phyloP scores from a whole-genome alignment of 345 rosid genomes.

The Camelina hispida region DNA sequence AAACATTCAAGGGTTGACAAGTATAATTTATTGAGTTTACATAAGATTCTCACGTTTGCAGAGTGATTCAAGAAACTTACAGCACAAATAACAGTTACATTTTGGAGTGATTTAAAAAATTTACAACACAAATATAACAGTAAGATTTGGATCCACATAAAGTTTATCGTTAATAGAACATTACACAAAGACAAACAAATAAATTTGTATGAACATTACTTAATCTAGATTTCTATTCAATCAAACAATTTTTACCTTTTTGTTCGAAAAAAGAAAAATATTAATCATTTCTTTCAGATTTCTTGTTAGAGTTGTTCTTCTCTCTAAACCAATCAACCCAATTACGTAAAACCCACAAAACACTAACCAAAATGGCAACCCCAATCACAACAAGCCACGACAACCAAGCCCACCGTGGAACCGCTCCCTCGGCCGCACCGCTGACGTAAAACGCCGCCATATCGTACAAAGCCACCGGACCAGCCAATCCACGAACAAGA shows the following conservation, averaged over 20 bases:
- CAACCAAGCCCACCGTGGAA: slow-evolving; percentile 86
- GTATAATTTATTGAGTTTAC: not conserved
- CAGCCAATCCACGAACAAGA: slow-evolving; percentile 68
- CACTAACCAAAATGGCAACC: slow-evolving; percentile 61
- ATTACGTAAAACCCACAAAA: slow-evolving; percentile 63
- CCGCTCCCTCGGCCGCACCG: slow-evolving; percentile 48
- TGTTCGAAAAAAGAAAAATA: not conserved
- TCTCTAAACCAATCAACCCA: slow-evolving; percentile 66
- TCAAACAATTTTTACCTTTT: not conserved
- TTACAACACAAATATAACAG: not conserved
- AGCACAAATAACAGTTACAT: not conserved
- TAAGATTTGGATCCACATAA: not conserved
- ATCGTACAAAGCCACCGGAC: slow-evolving; percentile 59
- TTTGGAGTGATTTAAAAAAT: not conserved
- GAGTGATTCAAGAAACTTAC: not conserved
- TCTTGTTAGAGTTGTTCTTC: slow-evolving; percentile 35
- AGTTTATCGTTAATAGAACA: no score
- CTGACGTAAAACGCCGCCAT: slow-evolving; percentile 56
- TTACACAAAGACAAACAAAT: no score
- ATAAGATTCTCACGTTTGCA: slow-evolving; percentile 11
- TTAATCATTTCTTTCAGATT: not conserved
- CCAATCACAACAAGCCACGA: slow-evolving; percentile 77
- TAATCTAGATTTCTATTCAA: not conserved
- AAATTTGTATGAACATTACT: not conserved
- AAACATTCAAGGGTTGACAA: not conserved